Percentiles rank a stretch among this genome's conserved stretches.
These are phyloP conservation scores for Acer yangbiense DNA, from an alignment of 345 rosid genomes.

Conservation along the genomic window DNA sequence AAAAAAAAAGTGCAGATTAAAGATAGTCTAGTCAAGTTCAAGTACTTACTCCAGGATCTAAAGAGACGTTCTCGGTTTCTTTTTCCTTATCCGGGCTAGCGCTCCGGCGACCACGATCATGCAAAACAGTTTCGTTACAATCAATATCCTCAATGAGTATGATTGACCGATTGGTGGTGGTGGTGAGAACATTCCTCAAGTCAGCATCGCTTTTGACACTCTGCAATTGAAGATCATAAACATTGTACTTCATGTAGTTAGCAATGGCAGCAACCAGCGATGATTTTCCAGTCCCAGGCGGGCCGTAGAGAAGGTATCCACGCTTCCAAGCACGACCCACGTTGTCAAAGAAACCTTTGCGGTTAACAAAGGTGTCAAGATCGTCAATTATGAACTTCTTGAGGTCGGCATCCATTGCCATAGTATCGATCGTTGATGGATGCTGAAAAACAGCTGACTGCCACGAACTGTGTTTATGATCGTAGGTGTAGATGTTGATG, in stretches of 20 bases:
- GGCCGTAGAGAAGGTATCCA: constrained; percentile 32
- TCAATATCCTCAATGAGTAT: constrained; percentile 11
- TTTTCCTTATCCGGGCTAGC: not conserved
- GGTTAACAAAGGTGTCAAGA: constrained; percentile 19
- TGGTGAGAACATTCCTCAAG: constrained; percentile 23
- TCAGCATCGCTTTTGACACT: constrained; percentile 23
- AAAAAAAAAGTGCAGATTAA: not conserved
- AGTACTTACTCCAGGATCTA: constrained; percentile 21
- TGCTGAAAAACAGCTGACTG: constrained; percentile 20
- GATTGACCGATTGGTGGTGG: constrained; percentile 15
- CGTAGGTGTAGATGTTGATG: constrained; percentile 38
- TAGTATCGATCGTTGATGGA: constrained; percentile 23
- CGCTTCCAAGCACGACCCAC: constrained; percentile 34
- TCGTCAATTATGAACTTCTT: constrained; percentile 17
- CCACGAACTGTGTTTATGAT: constrained; percentile 15
- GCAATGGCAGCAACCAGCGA: constrained; percentile 30
- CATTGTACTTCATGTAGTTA: constrained; percentile 21
- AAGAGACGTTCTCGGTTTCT: not conserved
- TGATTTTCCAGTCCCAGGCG: constrained; percentile 29
- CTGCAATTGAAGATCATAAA: constrained; percentile 26
- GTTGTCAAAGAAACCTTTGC: constrained; percentile 21
- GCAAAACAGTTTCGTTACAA: not conserved
- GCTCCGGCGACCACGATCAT: constrained; percentile 7
- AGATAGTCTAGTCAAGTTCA: not conserved
- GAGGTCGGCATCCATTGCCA: constrained; percentile 24